Base-by-base conservation (phyloP, 2,329 filamentous ascomycete species). In the Zymoseptoria tritici region DNA sequence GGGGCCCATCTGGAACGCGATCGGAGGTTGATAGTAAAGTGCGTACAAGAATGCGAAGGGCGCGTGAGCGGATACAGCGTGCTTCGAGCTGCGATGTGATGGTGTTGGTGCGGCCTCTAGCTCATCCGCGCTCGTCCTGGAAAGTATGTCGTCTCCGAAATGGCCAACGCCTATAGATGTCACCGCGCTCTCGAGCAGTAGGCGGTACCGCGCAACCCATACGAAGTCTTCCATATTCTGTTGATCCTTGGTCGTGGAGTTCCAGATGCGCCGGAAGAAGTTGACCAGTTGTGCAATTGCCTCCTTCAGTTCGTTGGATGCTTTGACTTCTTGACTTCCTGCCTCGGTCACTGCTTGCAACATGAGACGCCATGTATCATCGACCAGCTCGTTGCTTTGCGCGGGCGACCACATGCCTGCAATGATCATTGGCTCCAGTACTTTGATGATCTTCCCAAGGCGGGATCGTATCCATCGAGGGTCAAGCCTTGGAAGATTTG, bases 391-490 rank as follows among this genome's bases (percentile, higher is more conserved):
- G 49, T 61, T 62, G n/a, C 51, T 57, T 13, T 67, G 65, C 9
- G 62, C 54, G 20, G 62, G 42, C 13, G 55, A 59, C 77, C 80
- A 84, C 16, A 81, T 73, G 1, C 78, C 78, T 9, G 74, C 74
- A 55, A 77, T 77, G 26, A 87, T 72, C 7, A 85, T 73, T 2
- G 75, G 75, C 66, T 85, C 81, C 19, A 87, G 76, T 4, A 84
- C 78, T 11, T 74, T 76, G n/a, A 96, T 82, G 4, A 97, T 81
- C 51, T 80, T 81, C 1, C 77, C 71, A 4, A 88, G 78, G 62
- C 90, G 90, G 60, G 84, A 87, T 57, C 93, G 84, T 11, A 95
- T 80, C 94, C 94, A 99, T 77, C 88, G 91, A 4, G 89, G 81
- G 68, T 97, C 91, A 6, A 97, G 78, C 6, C 86, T 79, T 5